Evolutionary conservation across 495 filamentous ascomycete species (phyloP).

Genomic region (Hyphodiscus hymeniophilus): DNA sequence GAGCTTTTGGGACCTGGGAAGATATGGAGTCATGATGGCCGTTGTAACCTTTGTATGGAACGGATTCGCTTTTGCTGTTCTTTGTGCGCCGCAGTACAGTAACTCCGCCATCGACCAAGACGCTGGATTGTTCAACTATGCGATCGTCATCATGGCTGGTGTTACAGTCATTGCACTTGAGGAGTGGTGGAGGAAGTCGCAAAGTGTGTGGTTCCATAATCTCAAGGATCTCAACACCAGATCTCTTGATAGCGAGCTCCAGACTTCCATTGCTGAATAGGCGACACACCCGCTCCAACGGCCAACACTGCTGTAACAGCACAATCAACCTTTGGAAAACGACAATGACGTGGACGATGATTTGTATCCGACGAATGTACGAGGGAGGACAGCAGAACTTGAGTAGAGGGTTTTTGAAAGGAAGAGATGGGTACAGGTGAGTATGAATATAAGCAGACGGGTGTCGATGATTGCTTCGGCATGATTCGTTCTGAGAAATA

Average conservation of each 20-base stretch:
- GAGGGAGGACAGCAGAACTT: background rate
- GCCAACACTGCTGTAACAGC: background rate
- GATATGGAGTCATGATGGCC: constrained; percentile 27
- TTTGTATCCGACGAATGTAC: background rate
- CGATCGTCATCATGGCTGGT: constrained; percentile 32
- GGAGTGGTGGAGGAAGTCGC: constrained; percentile 32
- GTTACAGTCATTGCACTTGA: constrained; percentile 27
- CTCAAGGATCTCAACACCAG: constrained; percentile 20
- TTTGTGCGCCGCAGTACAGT: constrained; percentile 29
- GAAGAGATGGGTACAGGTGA: background rate
- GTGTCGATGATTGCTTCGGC: constrained; percentile 29
- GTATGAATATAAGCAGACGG: constrained; percentile 25
- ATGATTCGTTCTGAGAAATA: constrained; percentile 19
- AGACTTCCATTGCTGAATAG: background rate
- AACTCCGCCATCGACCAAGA: constrained; percentile 23
- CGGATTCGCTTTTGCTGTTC: constrained; percentile 29
- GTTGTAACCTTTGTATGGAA: constrained; percentile 31
- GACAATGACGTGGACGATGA: background rate
- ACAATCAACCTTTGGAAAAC: background rate
- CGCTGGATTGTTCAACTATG: constrained; percentile 29
- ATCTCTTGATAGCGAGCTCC: background rate
- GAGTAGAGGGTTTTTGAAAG: background rate
- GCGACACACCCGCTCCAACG: background rate
- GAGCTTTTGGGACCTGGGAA: constrained; percentile 26
- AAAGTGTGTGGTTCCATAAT: constrained; percentile 28